Percentiles rank a stretch among this genome's conserved stretches.
These are phyloP conservation scores for Plantago elongata DNA, from an alignment of 257 asterid species.

Conservation along the genomic window DNA sequence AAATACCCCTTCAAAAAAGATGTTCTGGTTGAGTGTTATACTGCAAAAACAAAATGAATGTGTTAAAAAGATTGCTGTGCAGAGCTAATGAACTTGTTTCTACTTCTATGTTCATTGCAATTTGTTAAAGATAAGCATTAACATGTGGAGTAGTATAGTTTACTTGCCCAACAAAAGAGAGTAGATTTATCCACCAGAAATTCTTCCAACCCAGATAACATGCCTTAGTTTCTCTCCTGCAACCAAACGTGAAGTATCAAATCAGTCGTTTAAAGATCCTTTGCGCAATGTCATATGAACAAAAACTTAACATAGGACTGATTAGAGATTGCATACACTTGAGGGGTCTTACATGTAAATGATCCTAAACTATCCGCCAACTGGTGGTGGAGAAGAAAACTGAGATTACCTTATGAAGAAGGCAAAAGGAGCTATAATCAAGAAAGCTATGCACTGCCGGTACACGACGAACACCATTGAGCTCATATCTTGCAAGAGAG, in stretches of 20 bases:
- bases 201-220: conserved; percentile 12
- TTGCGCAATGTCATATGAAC: too few species aligned
- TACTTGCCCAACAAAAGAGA: conserved; percentile 16
- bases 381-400: background rate
- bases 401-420: conserved; percentile 1
- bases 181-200: conserved; percentile 10
- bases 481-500: conserved; percentile 47
- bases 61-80: background rate
- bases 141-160: background rate
- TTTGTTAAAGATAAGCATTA: background rate
- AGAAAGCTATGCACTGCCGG: conserved; percentile 50
- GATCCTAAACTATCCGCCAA: too few species aligned
- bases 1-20: conserved; percentile 32
- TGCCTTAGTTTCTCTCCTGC: conserved; percentile 16
- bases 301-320: too few species aligned
- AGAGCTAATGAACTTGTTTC: background rate
- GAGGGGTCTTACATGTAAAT: too few species aligned
- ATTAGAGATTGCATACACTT: too few species aligned
- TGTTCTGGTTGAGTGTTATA: conserved; percentile 34
- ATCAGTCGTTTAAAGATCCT: too few species aligned
- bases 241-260: background rate
- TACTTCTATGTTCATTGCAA: background rate
- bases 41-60: conserved; percentile 18
- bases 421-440: conserved; percentile 18
- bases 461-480: conserved; percentile 62